Conservation (phyloP, 768 basidiomycete genomes). For the Mycena rebaudengoi region DNA sequence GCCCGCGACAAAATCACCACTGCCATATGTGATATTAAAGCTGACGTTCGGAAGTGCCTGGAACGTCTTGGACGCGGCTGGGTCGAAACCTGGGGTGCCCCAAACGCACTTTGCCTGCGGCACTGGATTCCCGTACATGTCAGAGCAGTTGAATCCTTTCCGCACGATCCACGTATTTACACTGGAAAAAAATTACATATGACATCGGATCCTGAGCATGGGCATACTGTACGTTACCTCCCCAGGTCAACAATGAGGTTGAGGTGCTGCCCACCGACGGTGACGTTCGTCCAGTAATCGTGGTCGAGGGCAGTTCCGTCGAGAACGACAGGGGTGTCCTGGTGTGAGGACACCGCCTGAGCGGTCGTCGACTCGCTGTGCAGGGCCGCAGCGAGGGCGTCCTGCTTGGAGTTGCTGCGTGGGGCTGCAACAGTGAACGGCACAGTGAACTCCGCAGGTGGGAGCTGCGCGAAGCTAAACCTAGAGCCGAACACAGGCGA, state of each 20-base stretch:
- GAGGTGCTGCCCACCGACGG: constrained; percentile 25
- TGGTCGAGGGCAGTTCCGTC: constrained; percentile 19
- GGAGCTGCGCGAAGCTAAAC: no score
- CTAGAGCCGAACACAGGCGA: no score
- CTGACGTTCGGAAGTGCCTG: constrained; percentile 15
- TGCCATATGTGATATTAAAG: constrained; percentile 27
- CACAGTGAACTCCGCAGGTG: neutral
- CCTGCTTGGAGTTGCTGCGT: neutral
- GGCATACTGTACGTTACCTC: constrained; percentile 8
- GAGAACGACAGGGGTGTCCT: constrained; percentile 6
- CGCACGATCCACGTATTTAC: constrained; percentile 29
- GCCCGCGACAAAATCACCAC: constrained; percentile 25
- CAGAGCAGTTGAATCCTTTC: constrained; percentile 29
- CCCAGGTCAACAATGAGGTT: constrained; percentile 26
- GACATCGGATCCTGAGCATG: neutral
- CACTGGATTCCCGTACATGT: constrained; percentile 10
- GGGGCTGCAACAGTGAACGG: neutral
- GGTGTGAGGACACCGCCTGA: no score
- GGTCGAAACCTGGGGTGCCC: constrained; percentile 28
- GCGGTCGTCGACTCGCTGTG: no score
- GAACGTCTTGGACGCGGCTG: constrained; percentile 25
- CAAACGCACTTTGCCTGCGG: constrained; percentile 23
- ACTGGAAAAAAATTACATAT: constrained; percentile 3
- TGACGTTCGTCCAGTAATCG: constrained; percentile 21
- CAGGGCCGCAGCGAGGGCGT: neutral